Conservation (phyloP, 2,329 filamentous ascomycete genomes). For the Arthrobotrys entomopaga region DNA sequence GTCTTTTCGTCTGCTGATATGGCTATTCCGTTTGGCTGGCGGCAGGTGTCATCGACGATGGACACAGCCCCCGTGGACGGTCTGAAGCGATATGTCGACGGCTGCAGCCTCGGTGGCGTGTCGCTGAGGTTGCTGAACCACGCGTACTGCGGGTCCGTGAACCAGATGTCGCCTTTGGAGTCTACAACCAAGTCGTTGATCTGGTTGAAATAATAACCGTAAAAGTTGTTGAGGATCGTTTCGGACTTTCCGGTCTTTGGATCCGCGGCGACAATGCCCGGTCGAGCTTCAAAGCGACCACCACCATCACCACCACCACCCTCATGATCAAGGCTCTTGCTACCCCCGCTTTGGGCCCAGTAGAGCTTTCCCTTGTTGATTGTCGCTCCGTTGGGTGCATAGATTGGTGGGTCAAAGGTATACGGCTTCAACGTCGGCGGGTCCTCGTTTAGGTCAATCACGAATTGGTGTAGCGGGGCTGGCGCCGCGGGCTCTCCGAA, state of each 20-base stretch:
- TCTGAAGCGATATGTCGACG: constrained; percentile 63
- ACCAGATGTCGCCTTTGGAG: constrained; percentile 61
- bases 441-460: constrained; percentile 63
- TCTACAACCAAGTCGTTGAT: constrained; percentile 62
- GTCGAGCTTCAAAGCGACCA: constrained; percentile 60
- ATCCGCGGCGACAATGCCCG: constrained; percentile 60
- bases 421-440: constrained; percentile 63
- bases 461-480: constrained; percentile 62
- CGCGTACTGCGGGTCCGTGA: constrained; percentile 62
- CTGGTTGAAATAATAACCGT: constrained; percentile 62
- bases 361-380: constrained; percentile 63
- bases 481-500: constrained; percentile 62
- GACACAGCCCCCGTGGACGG: constrained; percentile 61
- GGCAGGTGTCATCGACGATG: constrained; percentile 62
- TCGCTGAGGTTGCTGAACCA: constrained; percentile 61
- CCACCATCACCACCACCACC: too few species aligned
- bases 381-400: constrained; percentile 63
- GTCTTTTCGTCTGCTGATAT: constrained; percentile 63
- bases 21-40: constrained; percentile 63
- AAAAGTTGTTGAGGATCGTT: constrained; percentile 60
- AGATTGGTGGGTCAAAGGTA: constrained; percentile 63
- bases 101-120: constrained; percentile 60
- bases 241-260: constrained; percentile 58
- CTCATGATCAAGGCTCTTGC: constrained; percentile 61
- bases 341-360: constrained; percentile 62